phyloP scores from a whole-genome alignment of 2,329 filamentous ascomycete genomes.

The Dothideomycetes sp. region DNA sequence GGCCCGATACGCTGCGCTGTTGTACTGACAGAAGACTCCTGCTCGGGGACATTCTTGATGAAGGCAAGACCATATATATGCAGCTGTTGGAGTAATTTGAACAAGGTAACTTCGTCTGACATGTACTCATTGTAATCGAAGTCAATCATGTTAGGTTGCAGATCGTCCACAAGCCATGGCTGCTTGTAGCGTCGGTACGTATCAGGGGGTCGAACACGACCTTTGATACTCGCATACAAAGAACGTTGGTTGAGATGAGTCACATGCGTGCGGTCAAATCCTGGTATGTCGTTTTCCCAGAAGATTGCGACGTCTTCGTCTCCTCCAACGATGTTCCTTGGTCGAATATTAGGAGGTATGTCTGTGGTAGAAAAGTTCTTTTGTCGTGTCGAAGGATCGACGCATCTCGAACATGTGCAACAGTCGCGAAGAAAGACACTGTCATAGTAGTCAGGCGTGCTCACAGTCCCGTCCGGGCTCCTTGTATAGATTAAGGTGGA shows the following conservation, averaged over 20 bases:
- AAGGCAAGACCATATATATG: slow-evolving; percentile 64
- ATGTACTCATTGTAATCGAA: slow-evolving; percentile 68
- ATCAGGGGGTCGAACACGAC: too few relatives aligned
- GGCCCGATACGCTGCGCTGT: slow-evolving; percentile 67
- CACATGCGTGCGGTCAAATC: slow-evolving; percentile 33
- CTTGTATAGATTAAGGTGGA: too few relatives aligned
- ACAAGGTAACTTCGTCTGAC: slow-evolving; percentile 47
- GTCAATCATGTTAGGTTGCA: slow-evolving; percentile 43
- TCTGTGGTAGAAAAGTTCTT: slow-evolving; percentile 58
- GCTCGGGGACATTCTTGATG: slow-evolving; percentile 61
- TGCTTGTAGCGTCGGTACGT: too few relatives aligned
- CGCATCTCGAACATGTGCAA: slow-evolving; percentile 49
- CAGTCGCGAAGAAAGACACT: slow-evolving; percentile 43
- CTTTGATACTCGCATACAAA: too few relatives aligned
- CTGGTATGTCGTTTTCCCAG: slow-evolving; percentile 52
- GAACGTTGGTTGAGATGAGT: slow-evolving; percentile 25
- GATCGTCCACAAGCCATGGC: too few relatives aligned
- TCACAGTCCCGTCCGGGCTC: too few relatives aligned
- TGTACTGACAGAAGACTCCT: slow-evolving; percentile 43
- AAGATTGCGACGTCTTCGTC: slow-evolving; percentile 30
- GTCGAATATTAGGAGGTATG: slow-evolving; percentile 44
- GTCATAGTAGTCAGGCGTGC: too few relatives aligned
- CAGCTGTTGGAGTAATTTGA: slow-evolving; percentile 53
- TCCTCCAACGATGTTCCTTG: slow-evolving; percentile 28
- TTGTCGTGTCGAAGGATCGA: slow-evolving; percentile 51